These are phyloP conservation scores for Ulota crispa DNA, from an alignment of 225 moss, liverwort and hornwort species.

Conservation along the genomic window DNA sequence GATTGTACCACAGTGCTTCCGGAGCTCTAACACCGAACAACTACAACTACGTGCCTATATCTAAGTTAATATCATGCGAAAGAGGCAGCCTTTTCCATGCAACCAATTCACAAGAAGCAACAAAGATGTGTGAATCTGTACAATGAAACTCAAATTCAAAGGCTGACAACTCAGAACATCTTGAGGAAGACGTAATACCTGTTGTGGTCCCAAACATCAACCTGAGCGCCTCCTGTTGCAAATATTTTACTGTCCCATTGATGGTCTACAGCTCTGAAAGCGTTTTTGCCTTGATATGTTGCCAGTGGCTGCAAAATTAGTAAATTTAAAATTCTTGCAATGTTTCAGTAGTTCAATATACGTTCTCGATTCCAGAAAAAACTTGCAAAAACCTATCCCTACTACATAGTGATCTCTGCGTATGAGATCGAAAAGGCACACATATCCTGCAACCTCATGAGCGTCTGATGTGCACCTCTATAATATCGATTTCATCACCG, in stretches of 20 bases:
- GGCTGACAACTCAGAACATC: not conserved
- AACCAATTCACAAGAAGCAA: constrained; percentile 1
- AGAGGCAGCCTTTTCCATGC: not conserved
- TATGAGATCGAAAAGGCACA: not conserved
- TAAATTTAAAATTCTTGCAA: not conserved
- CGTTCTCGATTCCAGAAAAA: not conserved
- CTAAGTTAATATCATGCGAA: not conserved
- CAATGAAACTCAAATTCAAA: not conserved
- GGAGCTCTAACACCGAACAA: not conserved
- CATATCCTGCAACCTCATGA: constrained; percentile 16
- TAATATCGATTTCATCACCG: constrained; percentile 59
- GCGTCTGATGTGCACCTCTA: constrained; percentile 55
- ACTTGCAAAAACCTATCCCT: not conserved
- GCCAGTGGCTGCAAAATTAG: constrained; percentile 66
- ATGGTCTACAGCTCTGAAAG: constrained; percentile 92
- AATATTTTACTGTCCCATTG: constrained; percentile 77
- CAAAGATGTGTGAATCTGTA: not conserved
- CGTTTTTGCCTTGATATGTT: constrained; percentile 90
- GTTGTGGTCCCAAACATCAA: constrained; percentile 93
- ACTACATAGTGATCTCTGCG: not conserved
- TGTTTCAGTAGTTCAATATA: not conserved
- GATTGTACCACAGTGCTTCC: not conserved
- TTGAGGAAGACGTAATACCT: constrained; percentile 50
- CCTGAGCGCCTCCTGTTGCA: constrained; percentile 88
- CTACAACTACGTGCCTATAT: not conserved